phyloP scores from a whole-genome alignment of 202 grass and related monocot species.

The Brachypodium distachyon region DNA sequence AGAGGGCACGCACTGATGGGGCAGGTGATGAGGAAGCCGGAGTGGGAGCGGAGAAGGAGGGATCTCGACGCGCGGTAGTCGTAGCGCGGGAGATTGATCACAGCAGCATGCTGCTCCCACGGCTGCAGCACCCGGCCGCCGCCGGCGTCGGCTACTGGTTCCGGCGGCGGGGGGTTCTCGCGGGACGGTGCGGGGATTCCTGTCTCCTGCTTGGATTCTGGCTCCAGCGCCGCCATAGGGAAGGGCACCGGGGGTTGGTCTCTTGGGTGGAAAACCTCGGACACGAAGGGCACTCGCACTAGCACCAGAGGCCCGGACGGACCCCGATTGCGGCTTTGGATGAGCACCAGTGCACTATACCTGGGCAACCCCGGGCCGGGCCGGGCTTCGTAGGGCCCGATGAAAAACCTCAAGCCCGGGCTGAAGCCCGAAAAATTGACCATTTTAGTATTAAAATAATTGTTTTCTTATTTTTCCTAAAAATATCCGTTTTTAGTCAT shows the following conservation, averaged over 20 bases:
- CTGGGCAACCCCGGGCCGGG: too few relatives aligned
- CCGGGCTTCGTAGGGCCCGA: too few relatives aligned
- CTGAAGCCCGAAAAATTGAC: too few relatives aligned
- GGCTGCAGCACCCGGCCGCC: conserved; percentile 29
- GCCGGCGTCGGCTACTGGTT: conserved; percentile 5
- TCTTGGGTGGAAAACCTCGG: too few relatives aligned
- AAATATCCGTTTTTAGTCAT: too few relatives aligned
- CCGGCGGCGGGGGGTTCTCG: conserved; percentile 8
- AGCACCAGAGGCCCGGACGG: too few relatives aligned
- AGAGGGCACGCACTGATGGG: conserved; percentile 65
- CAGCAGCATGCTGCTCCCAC: conserved; percentile 83
- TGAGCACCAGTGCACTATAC: too few relatives aligned
- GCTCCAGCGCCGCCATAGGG: conserved; percentile 35
- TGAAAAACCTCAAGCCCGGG: too few relatives aligned
- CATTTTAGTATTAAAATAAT: too few relatives aligned
- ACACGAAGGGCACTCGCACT: too few relatives aligned
- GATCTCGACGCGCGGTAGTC: conserved; percentile 74
- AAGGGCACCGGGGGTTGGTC: neutral
- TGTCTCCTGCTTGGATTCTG: neutral
- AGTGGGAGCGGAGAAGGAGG: conserved; percentile 59
- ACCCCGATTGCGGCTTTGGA: too few relatives aligned
- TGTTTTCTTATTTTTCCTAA: too few relatives aligned
- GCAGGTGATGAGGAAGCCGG: conserved; percentile 96
- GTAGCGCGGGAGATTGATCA: conserved; percentile 87
- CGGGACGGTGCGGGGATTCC: neutral